These are phyloP conservation scores for Geosmithia putterillii DNA, from an alignment of 2,329 filamentous ascomycete species.

Conservation along the genomic window DNA sequence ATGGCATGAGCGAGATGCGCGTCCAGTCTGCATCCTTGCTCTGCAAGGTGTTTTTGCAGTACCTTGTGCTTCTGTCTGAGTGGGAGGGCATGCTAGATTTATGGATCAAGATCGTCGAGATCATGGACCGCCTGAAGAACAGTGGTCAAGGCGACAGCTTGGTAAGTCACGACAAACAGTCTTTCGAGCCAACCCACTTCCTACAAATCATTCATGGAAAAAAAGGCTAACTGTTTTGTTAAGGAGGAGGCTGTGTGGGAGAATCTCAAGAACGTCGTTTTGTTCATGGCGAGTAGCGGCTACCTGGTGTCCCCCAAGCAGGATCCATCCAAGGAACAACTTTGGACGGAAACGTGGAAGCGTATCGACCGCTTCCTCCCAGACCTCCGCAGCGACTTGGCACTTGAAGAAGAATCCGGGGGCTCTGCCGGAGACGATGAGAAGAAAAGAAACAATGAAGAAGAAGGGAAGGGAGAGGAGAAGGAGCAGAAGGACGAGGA, in stretches of 20 bases:
- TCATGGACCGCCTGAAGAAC: constrained; percentile 94
- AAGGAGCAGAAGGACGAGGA: constrained; percentile 1
- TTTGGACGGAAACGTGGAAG: constrained; percentile 54
- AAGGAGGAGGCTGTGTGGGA: constrained; percentile 92
- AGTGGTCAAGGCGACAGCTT: constrained; percentile 84
- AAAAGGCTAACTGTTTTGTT: not conserved
- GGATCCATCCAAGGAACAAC: constrained; percentile 39
- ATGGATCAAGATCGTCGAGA: constrained; percentile 84
- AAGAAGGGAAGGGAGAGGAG: constrained; percentile 3
- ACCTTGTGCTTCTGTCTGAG: constrained; percentile 71
- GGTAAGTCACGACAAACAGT: constrained; percentile 37
- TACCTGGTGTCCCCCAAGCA: constrained; percentile 62
- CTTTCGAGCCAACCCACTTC: not conserved
- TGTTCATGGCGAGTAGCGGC: constrained; percentile 88
- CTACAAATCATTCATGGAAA: not conserved
- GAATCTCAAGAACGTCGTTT: constrained; percentile 86
- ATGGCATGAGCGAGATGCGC: constrained; percentile 90
- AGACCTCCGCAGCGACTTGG: constrained; percentile 43
- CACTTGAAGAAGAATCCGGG: constrained; percentile 37
- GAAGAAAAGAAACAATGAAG: not conserved
- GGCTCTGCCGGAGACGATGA: constrained; percentile 1
- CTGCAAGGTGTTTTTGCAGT: constrained; percentile 92
- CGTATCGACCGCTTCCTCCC: constrained; percentile 53
- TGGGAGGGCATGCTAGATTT: constrained; percentile 85
- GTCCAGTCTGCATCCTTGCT: constrained; percentile 84